Percentiles rank a stretch among this genome's conserved stretches.
Conservation (phyloP, 2,329 filamentous ascomycete species). For the Epicoccum sorghinum region DNA sequence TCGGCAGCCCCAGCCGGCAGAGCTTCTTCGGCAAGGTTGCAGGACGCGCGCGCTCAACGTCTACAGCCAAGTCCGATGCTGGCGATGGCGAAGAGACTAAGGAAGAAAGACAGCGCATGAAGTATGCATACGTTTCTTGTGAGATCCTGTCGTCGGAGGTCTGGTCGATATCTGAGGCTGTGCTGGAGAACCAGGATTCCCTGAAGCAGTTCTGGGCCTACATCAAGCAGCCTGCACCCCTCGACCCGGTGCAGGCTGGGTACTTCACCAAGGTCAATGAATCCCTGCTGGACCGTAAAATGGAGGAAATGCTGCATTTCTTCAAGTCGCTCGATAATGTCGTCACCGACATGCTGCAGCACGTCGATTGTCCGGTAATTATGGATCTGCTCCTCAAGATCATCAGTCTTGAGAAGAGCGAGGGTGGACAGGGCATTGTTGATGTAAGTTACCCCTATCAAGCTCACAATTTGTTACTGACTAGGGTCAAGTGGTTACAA, state of each 20-base stretch:
- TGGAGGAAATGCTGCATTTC: conserved; percentile 92
- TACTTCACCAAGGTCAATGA: conserved; percentile 99
- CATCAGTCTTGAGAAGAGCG: conserved; percentile 91
- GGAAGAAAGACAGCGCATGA: conserved; percentile 86
- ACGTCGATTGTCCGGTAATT: conserved; percentile 96
- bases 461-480: conserved; percentile 14
- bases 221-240: conserved; percentile 78
- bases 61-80: conserved; percentile 49
- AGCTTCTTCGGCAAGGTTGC: conserved; percentile 56
- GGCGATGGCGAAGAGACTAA: conserved; percentile 67
- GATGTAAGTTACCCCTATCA: conserved; percentile 67
- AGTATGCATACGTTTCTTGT: conserved; percentile 91
- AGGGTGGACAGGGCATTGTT: conserved; percentile 89
- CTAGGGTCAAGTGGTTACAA: conserved; percentile 77
- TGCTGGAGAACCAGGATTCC: conserved; percentile 82
- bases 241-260: conserved; percentile 91
- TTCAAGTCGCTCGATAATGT: conserved; percentile 84
- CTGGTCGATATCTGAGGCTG: conserved; percentile 92
- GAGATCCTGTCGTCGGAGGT: conserved; percentile 95
- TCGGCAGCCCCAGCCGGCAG: conserved; percentile 38
- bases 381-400: conserved; percentile 98
- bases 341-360: conserved; percentile 82
- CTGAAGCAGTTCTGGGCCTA: conserved; percentile 91
- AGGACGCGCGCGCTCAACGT: conserved; percentile 51
- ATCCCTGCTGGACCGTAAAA: conserved; percentile 96